Evolutionary conservation across 2,329 filamentous ascomycete species (phyloP), one percentile per base, ranked within the genome.

Genomic region (Juglanconis sp.): DNA sequence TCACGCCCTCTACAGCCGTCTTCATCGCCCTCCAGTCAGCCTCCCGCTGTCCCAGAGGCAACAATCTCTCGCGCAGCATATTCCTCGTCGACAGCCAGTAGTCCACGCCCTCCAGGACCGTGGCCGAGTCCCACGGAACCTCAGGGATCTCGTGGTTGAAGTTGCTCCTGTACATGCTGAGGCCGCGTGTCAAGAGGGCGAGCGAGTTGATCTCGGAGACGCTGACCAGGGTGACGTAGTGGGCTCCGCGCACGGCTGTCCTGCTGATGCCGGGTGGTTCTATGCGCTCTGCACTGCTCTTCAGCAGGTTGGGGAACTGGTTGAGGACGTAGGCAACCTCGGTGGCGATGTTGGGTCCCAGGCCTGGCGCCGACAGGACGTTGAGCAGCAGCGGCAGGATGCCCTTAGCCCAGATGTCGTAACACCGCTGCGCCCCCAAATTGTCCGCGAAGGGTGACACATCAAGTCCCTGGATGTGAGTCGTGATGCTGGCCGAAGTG

Each of bases 291-390:
- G 89, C 83, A 11, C 91, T 91, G 35, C 90, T 85, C 47, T 78
- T 76, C 9, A 99, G 81, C 61, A 98, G 87, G 51, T 87, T 83
- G 10, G 91, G 88, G 72, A 96, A 99, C 71, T 92, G 89, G 70
- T 96, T 96, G 34, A 99, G 81, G 70, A 98, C 96, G 60, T 88
- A 87, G 0, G 90, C 85, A 5, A 98, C 86, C 73, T 99, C 95
- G 0, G 88, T 86, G 0, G 92, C 93, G 51, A 96, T 86, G 1
- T 91, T 89, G 1, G 87, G 83, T 10, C 92, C 92, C 17, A 99
- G 86, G 6, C 61, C 61, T 35, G 61, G 57, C 10, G 90, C 87
- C 61, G 89, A 86, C 24, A 99, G 83, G 34, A 99, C 81, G 72
- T 98, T 98, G 49, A 99, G 82, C 62, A 94, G 88, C 17, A 99